These are phyloP conservation scores for Obba rivulosa DNA, from an alignment of 768 basidiomycete species.

Conservation along the genomic window DNA sequence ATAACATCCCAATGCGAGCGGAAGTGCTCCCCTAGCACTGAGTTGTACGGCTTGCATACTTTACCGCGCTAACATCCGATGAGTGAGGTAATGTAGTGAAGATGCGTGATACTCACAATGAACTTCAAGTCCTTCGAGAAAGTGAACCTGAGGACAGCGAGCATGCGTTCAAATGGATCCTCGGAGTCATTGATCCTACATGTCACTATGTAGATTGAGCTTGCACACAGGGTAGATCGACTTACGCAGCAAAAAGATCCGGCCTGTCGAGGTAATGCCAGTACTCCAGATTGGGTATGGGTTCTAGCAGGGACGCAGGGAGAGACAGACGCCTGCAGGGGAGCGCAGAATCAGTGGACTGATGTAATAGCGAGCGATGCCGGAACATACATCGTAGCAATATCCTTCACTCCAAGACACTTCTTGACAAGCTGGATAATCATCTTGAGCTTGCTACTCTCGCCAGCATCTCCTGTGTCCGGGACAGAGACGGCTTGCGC, in stretches of 20 bases:
- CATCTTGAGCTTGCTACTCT: slow-evolving; percentile 92
- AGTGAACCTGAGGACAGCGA: slow-evolving; percentile 83
- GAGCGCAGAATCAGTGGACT: slow-evolving; percentile 1
- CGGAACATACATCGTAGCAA: slow-evolving; percentile 77
- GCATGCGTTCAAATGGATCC: slow-evolving; percentile 92
- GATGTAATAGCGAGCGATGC: slow-evolving; percentile 2
- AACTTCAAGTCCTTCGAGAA: slow-evolving; percentile 96
- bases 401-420: slow-evolving; percentile 90
- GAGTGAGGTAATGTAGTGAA: background rate
- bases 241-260: slow-evolving; percentile 87
- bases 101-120: slow-evolving; percentile 46
- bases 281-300: slow-evolving; percentile 93
- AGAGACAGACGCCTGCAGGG: slow-evolving; percentile 76
- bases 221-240: slow-evolving; percentile 13
- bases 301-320: slow-evolving; percentile 89
- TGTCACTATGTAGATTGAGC: background rate
- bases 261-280: slow-evolving; percentile 92
- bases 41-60: slow-evolving; percentile 91
- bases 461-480: slow-evolving; percentile 65
- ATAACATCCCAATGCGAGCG: slow-evolving; percentile 81
- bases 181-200: slow-evolving; percentile 85
- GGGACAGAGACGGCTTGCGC: slow-evolving; percentile 61
- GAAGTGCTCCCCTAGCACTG: slow-evolving; percentile 85
- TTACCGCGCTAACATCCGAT: slow-evolving; percentile 65
- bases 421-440: slow-evolving; percentile 88